Evolutionary conservation across 2,329 filamentous ascomycete species (phyloP).

Genomic region (Corynespora cassiicola): DNA sequence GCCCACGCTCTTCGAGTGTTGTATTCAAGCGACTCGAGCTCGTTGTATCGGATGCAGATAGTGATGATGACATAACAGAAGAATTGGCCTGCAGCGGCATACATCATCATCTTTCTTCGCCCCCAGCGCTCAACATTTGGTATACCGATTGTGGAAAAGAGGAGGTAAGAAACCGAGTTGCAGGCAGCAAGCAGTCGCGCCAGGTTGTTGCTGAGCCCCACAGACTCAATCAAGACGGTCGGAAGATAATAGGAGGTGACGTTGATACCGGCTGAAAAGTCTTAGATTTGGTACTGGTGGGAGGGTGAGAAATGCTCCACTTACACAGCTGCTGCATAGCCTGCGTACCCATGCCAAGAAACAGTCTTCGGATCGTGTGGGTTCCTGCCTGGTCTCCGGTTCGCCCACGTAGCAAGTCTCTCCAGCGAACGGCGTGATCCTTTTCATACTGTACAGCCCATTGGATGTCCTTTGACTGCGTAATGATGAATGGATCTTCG

Average conservation of each 20-base stretch:
- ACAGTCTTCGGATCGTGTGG: conserved; percentile 56
- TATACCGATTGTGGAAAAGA: conserved; percentile 56
- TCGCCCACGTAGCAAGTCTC: conserved; percentile 56
- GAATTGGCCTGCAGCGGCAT: conserved; percentile 59
- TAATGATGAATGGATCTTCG: conserved; percentile 50
- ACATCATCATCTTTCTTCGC: conserved; percentile 66
- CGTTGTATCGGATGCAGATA: conserved; percentile 54
- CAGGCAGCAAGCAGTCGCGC: conserved; percentile 63
- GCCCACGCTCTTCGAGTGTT: conserved; percentile 32
- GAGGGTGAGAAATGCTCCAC: conserved; percentile 4
- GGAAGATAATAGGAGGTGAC: conserved; percentile 60
- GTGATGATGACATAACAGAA: conserved; percentile 61
- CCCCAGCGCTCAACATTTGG: conserved; percentile 60
- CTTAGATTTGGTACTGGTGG: conserved; percentile 7
- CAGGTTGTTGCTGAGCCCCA: conserved; percentile 60
- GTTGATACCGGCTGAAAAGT: conserved; percentile 38
- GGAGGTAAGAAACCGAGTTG: conserved; percentile 58
- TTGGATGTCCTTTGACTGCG: conserved; percentile 56
- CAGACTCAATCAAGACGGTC: conserved; percentile 64
- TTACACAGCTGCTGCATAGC: conserved; percentile 58
- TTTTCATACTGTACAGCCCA: conserved; percentile 57
- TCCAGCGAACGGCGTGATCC: conserved; percentile 58
- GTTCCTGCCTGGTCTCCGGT: conserved; percentile 54
- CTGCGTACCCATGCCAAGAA: conserved; percentile 62
- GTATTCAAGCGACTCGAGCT: conserved; percentile 24